These are phyloP conservation scores for Backusella luteola DNA, from an alignment of 192 early-diverging fungal species.

Conservation along the genomic window DNA sequence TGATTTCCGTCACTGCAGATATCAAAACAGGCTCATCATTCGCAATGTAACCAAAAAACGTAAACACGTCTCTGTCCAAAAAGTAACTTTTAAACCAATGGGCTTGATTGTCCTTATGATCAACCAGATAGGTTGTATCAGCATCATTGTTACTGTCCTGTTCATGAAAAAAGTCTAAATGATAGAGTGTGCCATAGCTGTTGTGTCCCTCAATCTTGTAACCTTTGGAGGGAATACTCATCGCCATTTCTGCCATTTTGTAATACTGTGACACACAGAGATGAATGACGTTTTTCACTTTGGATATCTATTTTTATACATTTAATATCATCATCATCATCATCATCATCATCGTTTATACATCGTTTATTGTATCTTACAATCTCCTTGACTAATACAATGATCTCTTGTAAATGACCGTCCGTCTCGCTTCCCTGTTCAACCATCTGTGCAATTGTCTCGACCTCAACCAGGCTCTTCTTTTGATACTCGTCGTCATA, in stretches of 20 bases:
- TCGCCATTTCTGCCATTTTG: conserved; percentile 32
- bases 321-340: too few species aligned
- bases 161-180: background rate
- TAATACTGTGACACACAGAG: conserved; percentile 36
- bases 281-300: conserved; percentile 30
- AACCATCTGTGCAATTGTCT: background rate
- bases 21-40: conserved; percentile 28
- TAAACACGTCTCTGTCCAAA: conserved; percentile 16
- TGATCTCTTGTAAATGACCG: background rate
- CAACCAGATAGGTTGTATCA: background rate
- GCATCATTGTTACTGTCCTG: background rate
- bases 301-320: background rate
- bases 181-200: conserved; percentile 12
- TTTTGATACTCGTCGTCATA: background rate
- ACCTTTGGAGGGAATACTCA: conserved; percentile 39
- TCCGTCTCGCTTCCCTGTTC: background rate
- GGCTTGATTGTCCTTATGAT: conserved; percentile 33
- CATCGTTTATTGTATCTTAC: background rate
- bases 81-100: conserved; percentile 36
- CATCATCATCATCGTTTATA: too few species aligned
- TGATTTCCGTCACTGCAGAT: conserved; percentile 11
- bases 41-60: conserved; percentile 25
- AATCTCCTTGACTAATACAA: background rate
- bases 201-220: conserved; percentile 39
- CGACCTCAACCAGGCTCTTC: background rate